Evolutionary conservation across 441 rosid species (phyloP), one percentile per base, ranked within the genome.

Genomic region (Euphorbia celastroides): DNA sequence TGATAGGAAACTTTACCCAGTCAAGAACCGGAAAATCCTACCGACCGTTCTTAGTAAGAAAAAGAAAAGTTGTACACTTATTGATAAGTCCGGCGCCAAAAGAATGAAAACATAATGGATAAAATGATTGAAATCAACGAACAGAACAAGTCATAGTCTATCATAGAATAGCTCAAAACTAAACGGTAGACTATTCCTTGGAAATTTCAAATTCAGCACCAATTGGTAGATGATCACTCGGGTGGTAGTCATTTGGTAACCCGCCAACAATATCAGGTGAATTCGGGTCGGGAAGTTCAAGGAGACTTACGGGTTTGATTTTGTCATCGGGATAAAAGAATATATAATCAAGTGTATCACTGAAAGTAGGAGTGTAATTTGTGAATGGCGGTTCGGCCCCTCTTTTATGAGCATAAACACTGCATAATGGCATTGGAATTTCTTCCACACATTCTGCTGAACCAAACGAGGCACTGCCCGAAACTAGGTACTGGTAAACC

Each of bases 201-300:
- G 65, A 17, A 48, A 89, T 78, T 81, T 85, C 88, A 75, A 91
- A 91, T 74, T 88, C 92, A 17, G 89, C 92, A 62, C 97, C 96
- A 56, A 93, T 84, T 1, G 97, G 97, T 66, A 93, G 73, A 83
- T 93, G 99, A 74, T 93, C 99, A 54, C 99, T 93, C 2, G 99
- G 97, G 77, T 93, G 93, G 75, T 77, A 71, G 66, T 79, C 57
- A 78, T 93, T 93, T 2, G 99, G 99, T 64, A 93, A 72, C 61
- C 89, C 82, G 52, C 92, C 93, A 1, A 57, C 46, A 71, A 91
- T 84, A 74, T 86, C 86, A 23, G 86, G 78, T 0, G 92, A 80
- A 44, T 84, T 86, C 13, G 65, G 66, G 8, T 77, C 82, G 7
- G 96, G 88, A 66, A 89, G 88, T 63, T 86, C 82, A 11, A 93